Evolutionary conservation across 2,329 filamentous ascomycete genomes (phyloP), one percentile per base, ranked within the genome.

Genomic region (Aspergillus piperis): DNA sequence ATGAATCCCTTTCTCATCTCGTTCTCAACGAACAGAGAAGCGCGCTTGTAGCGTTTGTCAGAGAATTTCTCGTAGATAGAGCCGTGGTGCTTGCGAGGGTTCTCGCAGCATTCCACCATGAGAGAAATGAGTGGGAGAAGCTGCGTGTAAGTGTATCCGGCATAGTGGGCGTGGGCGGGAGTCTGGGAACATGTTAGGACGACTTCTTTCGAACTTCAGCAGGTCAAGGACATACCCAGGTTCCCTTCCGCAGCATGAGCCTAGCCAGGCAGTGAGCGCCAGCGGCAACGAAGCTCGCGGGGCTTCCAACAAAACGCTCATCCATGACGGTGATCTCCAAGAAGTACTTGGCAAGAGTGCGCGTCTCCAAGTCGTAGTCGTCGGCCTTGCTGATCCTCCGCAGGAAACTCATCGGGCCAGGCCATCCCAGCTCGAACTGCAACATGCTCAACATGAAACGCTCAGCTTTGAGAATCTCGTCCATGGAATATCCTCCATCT

Each of bases 341-440:
- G 78, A 99, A 97, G 79, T 99, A 99, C 80, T 99, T 99, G 69
- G 95, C 92, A 57, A 99, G 81, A 5, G 95, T 98, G 39, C 95
- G 87, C 10, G 94, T 97, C 79, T 99, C 94, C 50, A 96, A 82
- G 72, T 99, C 93, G 73, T 98, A 99, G 73, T 97, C 92, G 73
- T 99, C 95, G 13, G 95, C 95, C 81, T 98, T 98, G 87, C 94
- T 98, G 77, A 98, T 95, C 59, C 94, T 88, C 62, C 95, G 87
- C 63, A 99, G 83, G 79, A 99, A 99, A 81, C 92, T 97, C 94
- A 99, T 97, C 1, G 95, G 95, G 47, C 95, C 95, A n/a, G 95
- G 95, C 90, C 92, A 98, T 55, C 95, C 95, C 57, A 99, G 86
- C 78, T 97, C 92, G 73, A 96, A 99, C 70, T 92, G 86, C 57